Base-by-base conservation (phyloP, 2,329 filamentous ascomycete species). In the Sporothrix schenckii region DNA sequence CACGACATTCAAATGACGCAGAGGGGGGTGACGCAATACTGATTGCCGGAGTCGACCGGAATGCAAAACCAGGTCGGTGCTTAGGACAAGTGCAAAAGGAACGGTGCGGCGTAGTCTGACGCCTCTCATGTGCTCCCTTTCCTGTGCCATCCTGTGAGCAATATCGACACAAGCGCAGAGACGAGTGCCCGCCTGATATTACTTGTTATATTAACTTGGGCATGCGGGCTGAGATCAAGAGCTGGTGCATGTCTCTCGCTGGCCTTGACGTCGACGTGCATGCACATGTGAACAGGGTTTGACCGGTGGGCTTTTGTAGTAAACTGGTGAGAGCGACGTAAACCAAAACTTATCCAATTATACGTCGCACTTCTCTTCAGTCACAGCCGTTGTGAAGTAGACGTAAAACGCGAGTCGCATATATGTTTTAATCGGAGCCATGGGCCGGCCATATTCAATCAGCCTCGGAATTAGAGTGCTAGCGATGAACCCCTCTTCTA, bases 221-320 rank as follows among this genome's bases (percentile, higher is more conserved):
- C 2, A 21, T 47, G 2, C 16, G 47, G 60, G n/a, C 56, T 34
- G 16, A 2, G n/a, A 14, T 14, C 34, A 16, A 6, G 10, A 19
- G n/a, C n/a, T 44, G 34, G 13, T 3, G 41, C 41, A 13, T 34
- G 56, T 14, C 13, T 30, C 21, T 30, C 21, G 9, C 21, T 10
- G 13, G 65, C 54, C 69, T 68, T 71, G 70, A 71, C 70, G 66
- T 69, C 66, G 58, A 47, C 44, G 27, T 66, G 70, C 70, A 69
- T 71, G 52, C 44, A 69, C 70, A 63, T 27, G 69, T 68, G 65
- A 58, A 58, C 49, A 49, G 3, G 19, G 10, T 19, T 50, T 47
- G 58, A 19, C 2, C 54, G 2, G 27, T 6, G 44, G 11, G 14
- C 14, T 50, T 7, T n/a, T 21, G n/a, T n/a, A 21, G 21, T 19